Conservation (phyloP, 1,284 basidiomycete genomes). For the Volvariella volvacea region DNA sequence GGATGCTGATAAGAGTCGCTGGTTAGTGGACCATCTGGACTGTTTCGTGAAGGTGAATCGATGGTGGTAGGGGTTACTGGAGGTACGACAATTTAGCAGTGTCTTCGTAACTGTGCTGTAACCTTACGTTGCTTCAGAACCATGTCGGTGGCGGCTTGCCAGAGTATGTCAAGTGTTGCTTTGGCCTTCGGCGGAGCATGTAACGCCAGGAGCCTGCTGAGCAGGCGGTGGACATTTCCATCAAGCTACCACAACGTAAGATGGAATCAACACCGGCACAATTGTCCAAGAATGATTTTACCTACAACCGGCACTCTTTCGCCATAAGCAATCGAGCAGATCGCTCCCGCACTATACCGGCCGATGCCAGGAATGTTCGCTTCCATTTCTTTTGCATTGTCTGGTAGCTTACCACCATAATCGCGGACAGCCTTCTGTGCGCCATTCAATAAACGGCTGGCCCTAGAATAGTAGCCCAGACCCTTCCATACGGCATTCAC, state of each 20-base stretch:
- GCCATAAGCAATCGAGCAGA: constrained; percentile 86
- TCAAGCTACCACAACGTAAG: constrained; percentile 54
- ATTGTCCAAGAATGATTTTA: constrained; percentile 11
- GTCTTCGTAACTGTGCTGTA: constrained; percentile 4
- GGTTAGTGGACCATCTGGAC: constrained; percentile 1
- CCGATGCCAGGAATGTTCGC: constrained; percentile 86
- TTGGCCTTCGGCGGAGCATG: constrained; percentile 80
- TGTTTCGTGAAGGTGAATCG: neutral
- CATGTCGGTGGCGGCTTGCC: constrained; percentile 69
- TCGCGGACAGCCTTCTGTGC: constrained; percentile 73
- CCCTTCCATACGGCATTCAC: constrained; percentile 89
- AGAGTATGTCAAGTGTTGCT: constrained; percentile 72
- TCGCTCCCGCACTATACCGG: constrained; percentile 86
- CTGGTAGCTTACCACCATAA: constrained; percentile 68
- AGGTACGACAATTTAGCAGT: neutral
- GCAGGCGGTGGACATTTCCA: constrained; percentile 83
- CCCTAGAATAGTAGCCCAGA: constrained; percentile 88
- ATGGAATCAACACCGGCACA: neutral
- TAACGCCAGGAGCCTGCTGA: constrained; percentile 77
- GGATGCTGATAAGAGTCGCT: constrained; percentile 32
- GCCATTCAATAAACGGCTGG: constrained; percentile 70
- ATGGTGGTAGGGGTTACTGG: neutral
- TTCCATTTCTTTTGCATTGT: constrained; percentile 77
- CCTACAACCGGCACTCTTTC: constrained; percentile 77
- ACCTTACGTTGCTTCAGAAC: constrained; percentile 31